Evolutionary conservation across 768 basidiomycete genomes (phyloP), one percentile per base, ranked within the genome.

Genomic region (Arthromyces matolae): DNA sequence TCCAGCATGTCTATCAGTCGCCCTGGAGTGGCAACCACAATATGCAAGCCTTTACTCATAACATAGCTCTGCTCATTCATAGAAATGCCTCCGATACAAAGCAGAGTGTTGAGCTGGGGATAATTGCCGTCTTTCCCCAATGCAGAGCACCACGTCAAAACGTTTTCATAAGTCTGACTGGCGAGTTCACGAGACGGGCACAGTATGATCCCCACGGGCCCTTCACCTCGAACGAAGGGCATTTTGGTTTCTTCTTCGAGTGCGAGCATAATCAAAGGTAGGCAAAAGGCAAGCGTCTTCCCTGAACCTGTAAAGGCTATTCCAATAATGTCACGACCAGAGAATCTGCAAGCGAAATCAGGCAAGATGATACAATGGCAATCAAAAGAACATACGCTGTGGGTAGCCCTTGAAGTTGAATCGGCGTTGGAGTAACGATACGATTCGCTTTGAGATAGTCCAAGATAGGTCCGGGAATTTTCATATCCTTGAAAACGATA

Each of bases 281-380:
- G 73, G 55, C 93, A 95, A 70, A 99, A 99, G 0, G 94, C 86
- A n/a, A 99, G 80, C 0, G 96, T 99, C 70, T 99, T 99, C 13
- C 96, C 96, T 0, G 95, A 98, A 31, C 96, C 96, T 20, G 96
- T 99, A 70, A 98, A 98, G 3, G 96, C 96, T 54, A 99, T 98
- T 16, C 96, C 96, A 54, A 98, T 99, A 71, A 98, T 87, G 64
- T 99, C 96, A 52, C 96, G 83, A 31, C 96, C 96, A 42, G 93
- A 72, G 65, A 98, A 97, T 27, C 93, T 93, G 61, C 18, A 16
- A 23, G 31, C 27, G 50, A 49, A 20, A 59, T 59, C 42, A 49
- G 60, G 64, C 25, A 25, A 45, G 9, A 20, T 18, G 31, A 14
- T 16, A 12, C 3, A 40, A n/a, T n/a, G 31, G 9, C 12, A 47